Percentiles rank a stretch among this genome's conserved stretches.
Conservation (phyloP, 2,329 filamentous ascomycete genomes). For the Tolypocladium capitatum region DNA sequence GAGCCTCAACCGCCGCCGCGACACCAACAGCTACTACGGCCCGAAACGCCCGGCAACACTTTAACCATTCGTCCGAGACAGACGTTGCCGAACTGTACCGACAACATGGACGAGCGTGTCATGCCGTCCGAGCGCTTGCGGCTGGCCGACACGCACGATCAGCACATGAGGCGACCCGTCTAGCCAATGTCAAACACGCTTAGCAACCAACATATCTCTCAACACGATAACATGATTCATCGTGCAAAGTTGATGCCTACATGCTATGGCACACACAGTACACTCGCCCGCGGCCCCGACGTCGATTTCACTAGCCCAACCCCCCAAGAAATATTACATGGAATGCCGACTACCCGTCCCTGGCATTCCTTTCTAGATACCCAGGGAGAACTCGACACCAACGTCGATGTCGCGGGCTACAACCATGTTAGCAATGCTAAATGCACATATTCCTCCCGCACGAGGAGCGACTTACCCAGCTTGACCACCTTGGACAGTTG, state of each 20-base stretch:
- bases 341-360: conserved; percentile 4
- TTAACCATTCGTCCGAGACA: conserved; percentile 1
- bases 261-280: conserved; percentile 2
- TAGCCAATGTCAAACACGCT: neutral
- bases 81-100: neutral
- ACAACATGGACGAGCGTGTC: neutral
- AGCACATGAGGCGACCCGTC: neutral
- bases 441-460: neutral
- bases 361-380: conserved; percentile 52
- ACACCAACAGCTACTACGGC: neutral
- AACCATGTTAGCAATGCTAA: conserved; percentile 8
- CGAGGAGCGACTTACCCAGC: conserved; percentile 54
- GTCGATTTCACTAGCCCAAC: neutral
- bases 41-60: neutral
- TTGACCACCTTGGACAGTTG: conserved; percentile 99
- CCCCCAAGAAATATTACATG: conserved; percentile 15
- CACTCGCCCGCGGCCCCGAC: conserved; percentile 4
- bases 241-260: neutral
- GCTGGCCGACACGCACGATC: no score
- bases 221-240: neutral
- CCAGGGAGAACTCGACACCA: conserved; percentile 86
- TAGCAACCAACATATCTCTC: conserved; percentile 1
- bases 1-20: neutral
- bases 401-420: conserved; percentile 89
- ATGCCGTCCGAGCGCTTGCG: no score